Base-by-base conservation (phyloP, 768 basidiomycete species). In the Clavulina sp. region DNA sequence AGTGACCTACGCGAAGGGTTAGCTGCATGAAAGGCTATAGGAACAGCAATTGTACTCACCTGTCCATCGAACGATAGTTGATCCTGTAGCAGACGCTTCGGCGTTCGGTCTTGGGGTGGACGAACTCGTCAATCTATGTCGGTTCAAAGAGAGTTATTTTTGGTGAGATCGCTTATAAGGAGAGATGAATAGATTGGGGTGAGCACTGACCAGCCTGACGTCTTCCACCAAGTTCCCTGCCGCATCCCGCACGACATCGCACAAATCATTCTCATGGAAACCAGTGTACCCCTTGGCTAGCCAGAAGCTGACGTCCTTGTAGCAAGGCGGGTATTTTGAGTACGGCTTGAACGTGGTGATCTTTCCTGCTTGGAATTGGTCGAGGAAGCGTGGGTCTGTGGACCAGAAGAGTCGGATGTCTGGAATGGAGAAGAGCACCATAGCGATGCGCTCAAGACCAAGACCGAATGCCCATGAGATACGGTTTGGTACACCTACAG, bases 401-500 rank as follows among this genome's bases (percentile, higher is more conserved):
- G 91, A 91, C 95, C 95, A 99, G 73, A 99, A 99, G 13, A 99
- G 70, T 18, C 95, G 83, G 62, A 99, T 97, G 64, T 99, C 95
- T 5, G 93, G 95, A 49, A 99, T 93, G 13, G 81, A 81, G 68
- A 82, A 97, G 44, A 99, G 76, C 55, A 97, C 78, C 95, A 99
- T 99, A 16, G 92, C 89, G 57, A 97, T 92, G 30, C 95, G 78
- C 62, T 99, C 95, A 41, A 99, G 73, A 3, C 95, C 95, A 49
- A 99, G 79, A 24, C 95, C 95, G 60, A 96, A 97, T 0, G 95
- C 95, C 93, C 95, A 99, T 26, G 91, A 88, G 58, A 88, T 77
- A 62, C 60, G 54, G 59, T 93, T 92, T 60, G 84, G 68, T 2
- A 93, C 77, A 55, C 75, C 93, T 70, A 56, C 38, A 33, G n/a